A percentile compares a stretch with the other conserved stretches of the same genome.
phyloP scores from a whole-genome alignment of 495 filamentous ascomycete genomes.

The Eremomyces bilateralis region DNA sequence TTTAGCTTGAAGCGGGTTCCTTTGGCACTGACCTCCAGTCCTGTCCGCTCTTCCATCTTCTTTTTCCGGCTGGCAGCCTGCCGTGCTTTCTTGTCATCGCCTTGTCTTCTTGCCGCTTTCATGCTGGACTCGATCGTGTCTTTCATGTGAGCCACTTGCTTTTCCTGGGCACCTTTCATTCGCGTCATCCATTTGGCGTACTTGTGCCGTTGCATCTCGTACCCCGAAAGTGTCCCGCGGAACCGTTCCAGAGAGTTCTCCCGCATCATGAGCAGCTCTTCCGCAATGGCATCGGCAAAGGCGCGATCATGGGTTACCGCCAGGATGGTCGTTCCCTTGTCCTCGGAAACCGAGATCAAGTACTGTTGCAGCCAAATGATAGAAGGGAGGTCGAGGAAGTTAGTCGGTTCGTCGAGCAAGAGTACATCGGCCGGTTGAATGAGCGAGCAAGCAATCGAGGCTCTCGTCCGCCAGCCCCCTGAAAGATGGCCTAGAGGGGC shows the following conservation, averaged over 20 bases:
- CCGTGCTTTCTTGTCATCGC: constrained; percentile 59
- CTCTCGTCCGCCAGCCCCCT: constrained; percentile 63
- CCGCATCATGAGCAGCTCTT: constrained; percentile 53
- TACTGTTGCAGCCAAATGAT: constrained; percentile 65
- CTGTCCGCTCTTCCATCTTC: constrained; percentile 60
- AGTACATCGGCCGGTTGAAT: constrained; percentile 53
- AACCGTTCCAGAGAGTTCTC: constrained; percentile 46
- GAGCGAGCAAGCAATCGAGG: constrained; percentile 40
- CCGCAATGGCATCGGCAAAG: constrained; percentile 48
- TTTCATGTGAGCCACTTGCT: constrained; percentile 55
- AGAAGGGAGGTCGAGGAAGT: constrained; percentile 62
- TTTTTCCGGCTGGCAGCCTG: constrained; percentile 62
- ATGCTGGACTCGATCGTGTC: constrained; percentile 48
- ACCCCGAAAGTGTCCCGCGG: constrained; percentile 45
- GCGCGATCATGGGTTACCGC: constrained; percentile 64
- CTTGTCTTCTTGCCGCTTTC: constrained; percentile 42
- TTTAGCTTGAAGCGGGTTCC: constrained; percentile 62
- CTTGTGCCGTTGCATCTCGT: constrained; percentile 42
- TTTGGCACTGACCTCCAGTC: constrained; percentile 44
- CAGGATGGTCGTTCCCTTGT: constrained; percentile 38
- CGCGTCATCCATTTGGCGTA: constrained; percentile 40
- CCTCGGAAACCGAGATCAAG: constrained; percentile 29
- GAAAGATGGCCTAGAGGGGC: constrained; percentile 42
- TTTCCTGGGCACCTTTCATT: constrained; percentile 61
- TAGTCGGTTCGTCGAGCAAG: constrained; percentile 74